Evolutionary conservation across 2,329 filamentous ascomycete species (phyloP).

Genomic region (Aspergillus arachidicola): DNA sequence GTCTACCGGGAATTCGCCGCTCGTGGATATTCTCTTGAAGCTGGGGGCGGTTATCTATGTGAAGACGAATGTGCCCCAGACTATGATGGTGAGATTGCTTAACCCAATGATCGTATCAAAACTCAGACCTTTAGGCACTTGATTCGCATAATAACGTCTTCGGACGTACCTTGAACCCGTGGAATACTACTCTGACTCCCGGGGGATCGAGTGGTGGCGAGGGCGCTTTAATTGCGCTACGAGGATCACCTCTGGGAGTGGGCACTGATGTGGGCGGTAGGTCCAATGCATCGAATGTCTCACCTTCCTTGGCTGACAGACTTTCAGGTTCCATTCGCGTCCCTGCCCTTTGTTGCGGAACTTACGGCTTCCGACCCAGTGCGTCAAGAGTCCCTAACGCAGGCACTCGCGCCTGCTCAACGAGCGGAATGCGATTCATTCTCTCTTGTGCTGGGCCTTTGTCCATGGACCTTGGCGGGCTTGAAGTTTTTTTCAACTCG

Average conservation of each 20-base stretch:
- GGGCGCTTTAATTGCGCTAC: constrained; percentile 62
- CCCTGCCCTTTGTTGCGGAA: constrained; percentile 33
- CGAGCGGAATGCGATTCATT: constrained; percentile 24
- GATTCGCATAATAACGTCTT: constrained; percentile 48
- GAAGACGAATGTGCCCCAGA: constrained; percentile 59
- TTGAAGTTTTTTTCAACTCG: constrained; percentile 20
- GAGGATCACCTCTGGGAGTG: constrained; percentile 63
- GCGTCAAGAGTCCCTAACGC: constrained; percentile 27
- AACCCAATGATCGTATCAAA: constrained; percentile 5
- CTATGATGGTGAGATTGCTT: constrained; percentile 57
- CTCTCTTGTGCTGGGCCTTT: constrained; percentile 25
- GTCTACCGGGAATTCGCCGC: constrained; percentile 18
- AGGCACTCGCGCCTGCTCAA: constrained; percentile 20
- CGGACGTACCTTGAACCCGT: constrained; percentile 45
- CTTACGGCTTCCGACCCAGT: constrained; percentile 36
- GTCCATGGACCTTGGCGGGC: constrained; percentile 20
- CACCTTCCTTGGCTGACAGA: background rate
- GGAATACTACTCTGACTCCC: constrained; percentile 34
- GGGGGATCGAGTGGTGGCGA: constrained; percentile 52
- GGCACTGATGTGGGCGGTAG: constrained; percentile 62
- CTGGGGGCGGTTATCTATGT: constrained; percentile 44
- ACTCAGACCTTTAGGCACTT: constrained; percentile 21
- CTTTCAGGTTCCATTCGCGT: constrained; percentile 33
- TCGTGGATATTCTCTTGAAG: constrained; percentile 24
- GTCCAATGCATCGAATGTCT: background rate